A percentile compares a stretch with the other conserved stretches of the same genome.
Conservation (phyloP, 495 filamentous ascomycete species). For the Xylaria sp. region DNA sequence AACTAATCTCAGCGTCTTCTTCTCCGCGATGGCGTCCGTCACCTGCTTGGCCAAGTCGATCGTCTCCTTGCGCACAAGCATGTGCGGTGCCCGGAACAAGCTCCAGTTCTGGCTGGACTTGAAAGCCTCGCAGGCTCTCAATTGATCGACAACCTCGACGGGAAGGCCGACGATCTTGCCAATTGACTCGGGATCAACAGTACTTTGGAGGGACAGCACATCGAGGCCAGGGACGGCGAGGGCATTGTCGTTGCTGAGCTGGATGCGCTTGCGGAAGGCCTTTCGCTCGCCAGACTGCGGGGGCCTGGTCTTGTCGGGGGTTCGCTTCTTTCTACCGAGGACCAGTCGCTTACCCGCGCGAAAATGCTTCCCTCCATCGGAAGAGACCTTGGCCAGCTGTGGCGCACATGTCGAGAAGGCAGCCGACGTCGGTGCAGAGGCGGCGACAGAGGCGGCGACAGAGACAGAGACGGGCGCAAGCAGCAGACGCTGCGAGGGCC, state of each 20-base stretch:
- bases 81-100: slow-evolving; percentile 80
- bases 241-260: slow-evolving; percentile 93
- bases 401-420: slow-evolving; percentile 51
- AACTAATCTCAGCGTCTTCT: slow-evolving; percentile 68
- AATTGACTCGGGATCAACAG: slow-evolving; percentile 59
- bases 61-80: slow-evolving; percentile 76
- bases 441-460: slow-evolving; percentile 52
- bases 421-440: slow-evolving; percentile 52
- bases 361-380: slow-evolving; percentile 43
- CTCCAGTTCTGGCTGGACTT: slow-evolving; percentile 90
- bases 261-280: slow-evolving; percentile 82
- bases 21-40: slow-evolving; percentile 55
- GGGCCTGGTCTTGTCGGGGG: slow-evolving; percentile 49
- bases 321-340: slow-evolving; percentile 60
- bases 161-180: slow-evolving; percentile 75
- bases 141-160: slow-evolving; percentile 72
- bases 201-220: slow-evolving; percentile 62
- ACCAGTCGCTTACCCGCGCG: slow-evolving; percentile 46
- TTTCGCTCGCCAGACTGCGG: slow-evolving; percentile 82
- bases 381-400: slow-evolving; percentile 42
- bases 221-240: slow-evolving; percentile 71
- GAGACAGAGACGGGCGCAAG: slow-evolving; percentile 39
- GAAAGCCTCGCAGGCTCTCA: slow-evolving; percentile 86
- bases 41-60: slow-evolving; percentile 72
- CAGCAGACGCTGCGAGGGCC: slow-evolving; percentile 51